Percentiles rank a stretch among this genome's conserved stretches.
These are phyloP conservation scores for Monilinia vaccinii-corymbosi DNA, from an alignment of 2,329 filamentous ascomycete species.

Conservation along the genomic window DNA sequence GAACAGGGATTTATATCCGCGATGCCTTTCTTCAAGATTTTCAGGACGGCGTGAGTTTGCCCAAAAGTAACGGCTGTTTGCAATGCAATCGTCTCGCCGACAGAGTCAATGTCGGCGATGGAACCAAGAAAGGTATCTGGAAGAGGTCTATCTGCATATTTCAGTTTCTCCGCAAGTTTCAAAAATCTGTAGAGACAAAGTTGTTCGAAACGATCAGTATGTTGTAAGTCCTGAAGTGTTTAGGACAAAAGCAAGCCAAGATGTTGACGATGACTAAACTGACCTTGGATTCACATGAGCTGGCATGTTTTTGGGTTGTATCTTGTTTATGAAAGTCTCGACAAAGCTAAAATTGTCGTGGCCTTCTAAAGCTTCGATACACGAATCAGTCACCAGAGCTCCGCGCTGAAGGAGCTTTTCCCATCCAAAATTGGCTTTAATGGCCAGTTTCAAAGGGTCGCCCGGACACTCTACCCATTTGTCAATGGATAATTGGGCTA, in stretches of 20 bases:
- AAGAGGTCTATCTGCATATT: not conserved
- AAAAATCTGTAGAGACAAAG: not conserved
- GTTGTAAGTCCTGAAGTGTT: too few species aligned
- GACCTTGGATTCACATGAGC: not conserved
- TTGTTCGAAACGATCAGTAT: not conserved
- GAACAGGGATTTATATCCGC: not conserved
- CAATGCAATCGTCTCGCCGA: not conserved
- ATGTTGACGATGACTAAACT: too few species aligned
- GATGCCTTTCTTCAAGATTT: not conserved
- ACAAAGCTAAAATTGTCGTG: not conserved
- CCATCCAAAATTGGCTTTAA: not conserved
- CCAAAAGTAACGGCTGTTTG: not conserved
- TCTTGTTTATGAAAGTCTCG: not conserved
- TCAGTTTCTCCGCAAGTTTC: not conserved
- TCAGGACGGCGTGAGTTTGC: not conserved
- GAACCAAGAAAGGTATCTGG: not conserved
- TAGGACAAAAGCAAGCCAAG: too few species aligned
- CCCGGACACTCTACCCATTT: not conserved
- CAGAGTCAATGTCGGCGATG: not conserved
- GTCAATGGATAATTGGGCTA: not conserved
- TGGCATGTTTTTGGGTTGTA: not conserved
- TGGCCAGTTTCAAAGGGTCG: not conserved
- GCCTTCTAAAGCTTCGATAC: not conserved
- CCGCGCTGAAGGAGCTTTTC: not conserved
- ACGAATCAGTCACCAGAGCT: not conserved